Conservation (phyloP, 2,329 filamentous ascomycete genomes). For the Aspergillus persii region DNA sequence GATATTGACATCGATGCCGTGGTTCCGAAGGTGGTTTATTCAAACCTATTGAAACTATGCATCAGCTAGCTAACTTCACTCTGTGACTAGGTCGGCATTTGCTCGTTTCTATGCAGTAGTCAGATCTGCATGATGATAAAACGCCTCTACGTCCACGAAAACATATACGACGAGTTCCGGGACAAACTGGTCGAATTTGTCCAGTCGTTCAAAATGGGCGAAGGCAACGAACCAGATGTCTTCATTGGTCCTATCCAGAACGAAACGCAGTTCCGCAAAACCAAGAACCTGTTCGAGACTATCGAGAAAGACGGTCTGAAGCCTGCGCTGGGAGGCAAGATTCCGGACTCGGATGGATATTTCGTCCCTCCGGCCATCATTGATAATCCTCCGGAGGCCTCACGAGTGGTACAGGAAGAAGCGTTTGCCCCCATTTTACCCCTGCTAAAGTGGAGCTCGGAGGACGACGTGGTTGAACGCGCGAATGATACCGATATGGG, state of each 20-base stretch:
- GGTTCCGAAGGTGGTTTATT: conserved; percentile 33
- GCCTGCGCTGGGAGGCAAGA: conserved; percentile 50
- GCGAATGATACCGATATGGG: conserved; percentile 55
- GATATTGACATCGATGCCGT: conserved; percentile 52
- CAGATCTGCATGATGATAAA: conserved; percentile 59
- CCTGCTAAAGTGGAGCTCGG: conserved; percentile 59
- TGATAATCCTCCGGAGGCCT: conserved; percentile 55
- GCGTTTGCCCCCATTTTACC: conserved; percentile 65
- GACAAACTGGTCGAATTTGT: conserved; percentile 47
- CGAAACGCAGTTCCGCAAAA: conserved; percentile 62
- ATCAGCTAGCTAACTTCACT: neutral
- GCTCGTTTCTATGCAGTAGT: conserved; percentile 54
- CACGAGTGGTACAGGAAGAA: conserved; percentile 58
- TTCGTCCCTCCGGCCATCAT: conserved; percentile 61
- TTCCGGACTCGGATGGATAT: conserved; percentile 50
- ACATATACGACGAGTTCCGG: conserved; percentile 57
- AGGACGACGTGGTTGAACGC: conserved; percentile 58
- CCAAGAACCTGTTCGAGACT: conserved; percentile 56
- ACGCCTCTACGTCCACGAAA: conserved; percentile 60
- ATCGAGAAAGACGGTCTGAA: conserved; percentile 55
- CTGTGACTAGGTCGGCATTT: conserved; percentile 40
- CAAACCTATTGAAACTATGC: neutral
- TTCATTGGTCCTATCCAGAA: conserved; percentile 64
- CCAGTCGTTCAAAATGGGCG: conserved; percentile 40
- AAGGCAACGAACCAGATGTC: conserved; percentile 42